phyloP scores from a whole-genome alignment of 352 stramenopile genomes.

The Pythium biforme region DNA sequence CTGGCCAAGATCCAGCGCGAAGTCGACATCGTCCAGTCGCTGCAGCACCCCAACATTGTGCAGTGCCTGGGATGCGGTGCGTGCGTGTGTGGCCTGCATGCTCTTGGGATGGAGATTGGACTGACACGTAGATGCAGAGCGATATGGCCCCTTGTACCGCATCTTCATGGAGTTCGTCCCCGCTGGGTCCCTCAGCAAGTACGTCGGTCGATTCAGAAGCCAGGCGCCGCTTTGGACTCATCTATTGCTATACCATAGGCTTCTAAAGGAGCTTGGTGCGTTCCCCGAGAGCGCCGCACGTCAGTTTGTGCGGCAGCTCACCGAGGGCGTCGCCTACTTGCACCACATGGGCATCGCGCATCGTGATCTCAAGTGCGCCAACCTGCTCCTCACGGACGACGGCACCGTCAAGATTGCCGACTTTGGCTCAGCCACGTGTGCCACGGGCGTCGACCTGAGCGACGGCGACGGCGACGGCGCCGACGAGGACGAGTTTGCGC shows the following conservation, averaged over 20 bases:
- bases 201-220: background rate
- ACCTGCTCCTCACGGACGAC: constrained; percentile 65
- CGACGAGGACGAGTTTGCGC: constrained; percentile 15
- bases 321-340: constrained; percentile 67
- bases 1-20: constrained; percentile 63
- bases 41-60: constrained; percentile 67
- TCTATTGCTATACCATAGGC: constrained; percentile 24
- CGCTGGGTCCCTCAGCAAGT: constrained; percentile 73
- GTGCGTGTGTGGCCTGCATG: constrained; percentile 7
- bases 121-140: too few relatives aligned
- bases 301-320: constrained; percentile 56
- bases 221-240: background rate
- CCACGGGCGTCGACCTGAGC: background rate
- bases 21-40: constrained; percentile 37
- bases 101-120: background rate
- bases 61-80: constrained; percentile 56
- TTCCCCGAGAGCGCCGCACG: constrained; percentile 65
- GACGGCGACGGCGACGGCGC: background rate
- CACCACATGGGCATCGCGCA: constrained; percentile 74
- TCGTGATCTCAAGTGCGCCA: constrained; percentile 87
- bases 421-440: constrained; percentile 77
- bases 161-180: constrained; percentile 90
- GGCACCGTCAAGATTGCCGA: constrained; percentile 85
- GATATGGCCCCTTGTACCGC: constrained; percentile 48
- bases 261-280: constrained; percentile 80